Conservation (phyloP, 129 eudicot genomes). For the Flaveria sonorensis region DNA sequence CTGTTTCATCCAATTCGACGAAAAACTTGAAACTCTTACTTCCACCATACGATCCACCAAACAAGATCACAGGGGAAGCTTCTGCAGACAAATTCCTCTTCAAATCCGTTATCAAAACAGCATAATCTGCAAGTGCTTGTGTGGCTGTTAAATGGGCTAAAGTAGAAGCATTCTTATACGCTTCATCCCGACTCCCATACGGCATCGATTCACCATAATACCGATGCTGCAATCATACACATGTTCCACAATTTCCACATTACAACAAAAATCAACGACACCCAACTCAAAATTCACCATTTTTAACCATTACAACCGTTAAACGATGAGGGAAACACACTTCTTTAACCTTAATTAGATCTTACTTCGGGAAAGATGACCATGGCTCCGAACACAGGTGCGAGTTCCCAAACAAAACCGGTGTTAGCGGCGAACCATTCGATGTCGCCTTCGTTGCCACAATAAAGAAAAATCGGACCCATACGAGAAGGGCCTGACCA, state of each 20-base stretch:
- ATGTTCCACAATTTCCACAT: neutral
- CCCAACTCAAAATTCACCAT: too few species aligned
- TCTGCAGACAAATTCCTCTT: conserved; percentile 84
- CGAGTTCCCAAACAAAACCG: conserved; percentile 90
- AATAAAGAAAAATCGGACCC: conserved; percentile 82
- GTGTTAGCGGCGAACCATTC: conserved; percentile 90
- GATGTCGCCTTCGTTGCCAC: conserved; percentile 94
- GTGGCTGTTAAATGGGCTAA: conserved; percentile 72
- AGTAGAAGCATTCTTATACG: conserved; percentile 74
- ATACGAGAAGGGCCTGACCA: conserved; percentile 61
- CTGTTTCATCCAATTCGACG: neutral
- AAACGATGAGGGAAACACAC: too few species aligned
- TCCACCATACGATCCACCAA: conserved; percentile 99
- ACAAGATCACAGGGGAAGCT: conserved; percentile 83
- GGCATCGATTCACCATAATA: conserved; percentile 97
- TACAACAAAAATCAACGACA: neutral
- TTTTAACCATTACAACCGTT: too few species aligned
- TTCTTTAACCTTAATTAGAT: too few species aligned
- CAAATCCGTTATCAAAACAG: conserved; percentile 70
- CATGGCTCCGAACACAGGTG: conserved; percentile 77
- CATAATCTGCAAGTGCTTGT: conserved; percentile 93
- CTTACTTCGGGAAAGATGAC: conserved; percentile 81
- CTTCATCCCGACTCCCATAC: conserved; percentile 60
- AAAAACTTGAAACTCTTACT: conserved; percentile 49
- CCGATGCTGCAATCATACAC: conserved; percentile 63